Evolutionary conservation across 148 eudicot species (phyloP).

Genomic region (Chenopodium formosanum): DNA sequence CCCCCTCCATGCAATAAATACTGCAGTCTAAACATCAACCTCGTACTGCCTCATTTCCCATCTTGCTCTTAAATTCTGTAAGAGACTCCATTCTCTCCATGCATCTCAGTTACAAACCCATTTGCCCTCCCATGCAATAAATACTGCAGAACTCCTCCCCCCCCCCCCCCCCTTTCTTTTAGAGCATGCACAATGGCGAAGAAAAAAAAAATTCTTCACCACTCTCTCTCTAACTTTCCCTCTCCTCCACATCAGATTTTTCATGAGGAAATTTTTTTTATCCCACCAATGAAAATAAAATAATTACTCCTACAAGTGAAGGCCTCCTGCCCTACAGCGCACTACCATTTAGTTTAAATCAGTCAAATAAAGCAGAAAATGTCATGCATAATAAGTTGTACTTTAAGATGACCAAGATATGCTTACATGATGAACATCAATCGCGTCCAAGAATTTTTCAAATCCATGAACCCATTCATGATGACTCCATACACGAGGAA

Average conservation of each 20-base stretch:
- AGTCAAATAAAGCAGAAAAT: neutral
- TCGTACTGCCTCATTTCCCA: neutral
- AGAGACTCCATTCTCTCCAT: neutral
- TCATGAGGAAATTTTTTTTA: too few relatives aligned
- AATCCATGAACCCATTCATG: conserved; percentile 95
- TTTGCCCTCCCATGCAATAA: neutral
- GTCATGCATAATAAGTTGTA: neutral
- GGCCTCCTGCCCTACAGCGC: neutral
- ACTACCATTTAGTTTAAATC: neutral
- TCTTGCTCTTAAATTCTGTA: neutral
- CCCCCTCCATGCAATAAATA: too few relatives aligned
- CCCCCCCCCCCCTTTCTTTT: too few relatives aligned
- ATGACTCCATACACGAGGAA: conserved; percentile 91
- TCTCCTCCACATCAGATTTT: too few relatives aligned
- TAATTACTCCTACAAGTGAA: neutral
- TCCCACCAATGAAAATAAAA: too few relatives aligned
- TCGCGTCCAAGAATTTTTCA: conserved; percentile 92
- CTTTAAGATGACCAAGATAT: conserved; percentile 18
- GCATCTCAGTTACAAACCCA: neutral
- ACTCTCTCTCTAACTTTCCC: too few relatives aligned
- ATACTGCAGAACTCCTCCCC: neutral
- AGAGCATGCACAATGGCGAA: too few relatives aligned
- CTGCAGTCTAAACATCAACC: too few relatives aligned
- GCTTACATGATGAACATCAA: conserved; percentile 96
- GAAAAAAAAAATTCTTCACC: too few relatives aligned